Conservation (phyloP, 2,329 filamentous ascomycete genomes). For the Aspergillus piperis region DNA sequence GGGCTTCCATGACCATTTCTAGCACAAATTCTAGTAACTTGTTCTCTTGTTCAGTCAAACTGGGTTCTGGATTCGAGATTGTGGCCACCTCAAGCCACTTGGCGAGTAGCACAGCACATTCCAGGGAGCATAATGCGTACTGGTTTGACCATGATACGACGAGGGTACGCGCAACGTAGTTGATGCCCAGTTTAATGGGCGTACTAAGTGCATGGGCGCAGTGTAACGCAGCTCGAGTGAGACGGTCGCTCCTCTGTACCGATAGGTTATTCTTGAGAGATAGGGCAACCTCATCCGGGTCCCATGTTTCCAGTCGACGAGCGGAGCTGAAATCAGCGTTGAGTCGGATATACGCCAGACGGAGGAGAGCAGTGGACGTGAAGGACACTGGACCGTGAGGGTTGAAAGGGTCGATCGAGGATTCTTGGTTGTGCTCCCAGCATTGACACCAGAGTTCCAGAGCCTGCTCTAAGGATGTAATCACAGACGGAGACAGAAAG, state of each 20-base stretch:
- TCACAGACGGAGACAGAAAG: slow-evolving; percentile 27
- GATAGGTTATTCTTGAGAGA: slow-evolving; percentile 33
- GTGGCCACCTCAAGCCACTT: slow-evolving; percentile 46
- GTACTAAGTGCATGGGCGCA: slow-evolving; percentile 58
- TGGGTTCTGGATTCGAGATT: slow-evolving; percentile 25
- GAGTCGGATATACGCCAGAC: slow-evolving; percentile 37
- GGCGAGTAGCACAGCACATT: slow-evolving; percentile 57
- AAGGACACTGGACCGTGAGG: slow-evolving; percentile 38
- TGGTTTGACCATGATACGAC: slow-evolving; percentile 60
- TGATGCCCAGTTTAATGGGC: slow-evolving; percentile 57
- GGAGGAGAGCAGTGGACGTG: slow-evolving; percentile 36
- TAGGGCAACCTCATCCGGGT: slow-evolving; percentile 32
- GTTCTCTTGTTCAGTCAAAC: slow-evolving; percentile 35
- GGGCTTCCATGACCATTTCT: slow-evolving; percentile 40
- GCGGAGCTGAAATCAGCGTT: slow-evolving; percentile 38
- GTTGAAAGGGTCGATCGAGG: slow-evolving; percentile 37
- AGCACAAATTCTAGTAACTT: slow-evolving; percentile 38
- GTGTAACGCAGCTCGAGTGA: slow-evolving; percentile 53
- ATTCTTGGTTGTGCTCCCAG: slow-evolving; percentile 40
- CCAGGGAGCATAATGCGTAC: slow-evolving; percentile 57
- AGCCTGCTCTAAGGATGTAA: slow-evolving; percentile 33
- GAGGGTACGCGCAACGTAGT: slow-evolving; percentile 57
- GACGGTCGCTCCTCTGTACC: slow-evolving; percentile 50
- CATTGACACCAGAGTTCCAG: slow-evolving; percentile 39
- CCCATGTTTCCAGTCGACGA: slow-evolving; percentile 35